phyloP scores from a whole-genome alignment of 352 stramenopile species.

The Pythium insidiosum region DNA sequence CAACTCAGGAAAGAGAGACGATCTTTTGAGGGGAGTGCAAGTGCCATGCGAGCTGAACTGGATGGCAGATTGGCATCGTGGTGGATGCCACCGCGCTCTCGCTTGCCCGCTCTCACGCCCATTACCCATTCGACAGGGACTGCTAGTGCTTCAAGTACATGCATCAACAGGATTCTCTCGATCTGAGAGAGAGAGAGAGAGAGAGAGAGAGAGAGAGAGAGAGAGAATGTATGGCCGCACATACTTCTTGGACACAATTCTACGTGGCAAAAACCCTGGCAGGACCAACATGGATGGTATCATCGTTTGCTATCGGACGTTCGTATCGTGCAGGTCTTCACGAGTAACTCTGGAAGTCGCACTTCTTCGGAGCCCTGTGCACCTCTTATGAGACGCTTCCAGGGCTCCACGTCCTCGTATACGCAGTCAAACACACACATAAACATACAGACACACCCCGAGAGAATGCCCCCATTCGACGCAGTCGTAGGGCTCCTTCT shows the following conservation, averaged over 20 bases:
- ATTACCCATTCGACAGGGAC: too few species aligned
- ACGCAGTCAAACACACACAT: background rate
- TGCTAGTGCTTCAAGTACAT: too few species aligned
- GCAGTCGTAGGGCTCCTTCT: too few species aligned
- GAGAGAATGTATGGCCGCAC: conserved; percentile 56
- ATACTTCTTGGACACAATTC: conserved; percentile 86
- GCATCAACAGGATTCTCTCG: too few species aligned
- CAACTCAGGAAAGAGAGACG: too few species aligned
- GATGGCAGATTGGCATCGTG: background rate
- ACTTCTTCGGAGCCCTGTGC: conserved; percentile 13
- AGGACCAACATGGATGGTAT: conserved; percentile 38
- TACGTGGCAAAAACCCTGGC: conserved; percentile 85
- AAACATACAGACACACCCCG: conserved; percentile 2
- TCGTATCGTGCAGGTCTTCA: conserved; percentile 56
- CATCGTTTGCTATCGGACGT: conserved; percentile 47
- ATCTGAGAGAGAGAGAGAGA: too few species aligned
- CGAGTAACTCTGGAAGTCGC: conserved; percentile 23
- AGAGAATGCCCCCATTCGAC: too few species aligned
- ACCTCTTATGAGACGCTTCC: background rate
- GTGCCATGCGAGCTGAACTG: too few species aligned
- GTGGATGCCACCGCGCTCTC: background rate
- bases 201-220: background rate
- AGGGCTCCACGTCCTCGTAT: conserved; percentile 1
- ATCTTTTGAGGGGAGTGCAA: too few species aligned
- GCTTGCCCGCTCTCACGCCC: too few species aligned